Base-by-base conservation (phyloP, 2,329 filamentous ascomycete species). In the Scedosporium apiospermum region DNA sequence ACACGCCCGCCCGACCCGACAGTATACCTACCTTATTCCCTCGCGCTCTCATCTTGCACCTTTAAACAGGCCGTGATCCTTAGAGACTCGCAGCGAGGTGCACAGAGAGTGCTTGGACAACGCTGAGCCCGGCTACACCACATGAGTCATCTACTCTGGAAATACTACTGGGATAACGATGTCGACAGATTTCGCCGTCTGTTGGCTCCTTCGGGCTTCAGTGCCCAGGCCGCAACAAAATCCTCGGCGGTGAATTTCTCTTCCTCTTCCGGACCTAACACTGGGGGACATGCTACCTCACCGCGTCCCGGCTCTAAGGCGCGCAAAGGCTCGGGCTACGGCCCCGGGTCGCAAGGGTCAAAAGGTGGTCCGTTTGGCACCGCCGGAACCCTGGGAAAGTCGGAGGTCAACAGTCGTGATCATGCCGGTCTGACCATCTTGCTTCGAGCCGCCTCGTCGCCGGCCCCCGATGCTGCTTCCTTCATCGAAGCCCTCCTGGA, bases 61-160 rank as follows among this genome's bases (percentile, higher is more conserved):
- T 93, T 93, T 91, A 93, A 95, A 93, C 72, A 93, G 72, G 91
- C 91, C 89, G 91, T 93, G 88, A 82, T 88, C 88, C 88, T 63
- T 68, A 67, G 89, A 88, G 89, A 86, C 69, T 88, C 88, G 91
- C 87, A 90, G 91, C 90, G 88, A 96, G 91, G 91, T 88, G 88
- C 83, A 76, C 75, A 78, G 81, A 77, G 82, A 84, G 79, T 77
- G 79, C 75, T 72, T 73, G 72, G 75, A 75, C 75, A 71, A 73
- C 69, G 68, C 65, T 70, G 69, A 64, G 68, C 67, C 67, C 62
- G 67, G 66, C 70, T 68, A 69, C 75, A 74, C 78, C 86, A 86
- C 86, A 95, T 98, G 93, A 98, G 91, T 88, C 89, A 92, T 81
- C 85, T 89, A 85, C 87, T 99, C 76, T 97, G 93, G 93, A 93